Evolutionary conservation across 1,284 basidiomycete species (phyloP).

Genomic region (Cronartium quercuum): DNA sequence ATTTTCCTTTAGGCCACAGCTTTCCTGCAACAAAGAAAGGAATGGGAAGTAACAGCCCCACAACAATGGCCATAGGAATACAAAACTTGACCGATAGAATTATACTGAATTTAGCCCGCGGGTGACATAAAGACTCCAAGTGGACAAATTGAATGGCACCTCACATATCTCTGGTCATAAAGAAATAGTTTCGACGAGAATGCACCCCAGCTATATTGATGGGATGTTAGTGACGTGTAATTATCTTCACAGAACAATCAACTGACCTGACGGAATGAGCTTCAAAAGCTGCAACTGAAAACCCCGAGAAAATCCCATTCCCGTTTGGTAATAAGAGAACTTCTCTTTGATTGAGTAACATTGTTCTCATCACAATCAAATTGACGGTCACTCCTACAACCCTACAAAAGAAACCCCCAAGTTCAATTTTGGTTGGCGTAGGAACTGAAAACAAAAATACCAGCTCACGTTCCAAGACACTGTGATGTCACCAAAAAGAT

Average conservation of each 20-base stretch:
- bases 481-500: too few relatives aligned
- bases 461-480: too few relatives aligned
- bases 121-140: not conserved
- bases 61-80: conserved; percentile 21
- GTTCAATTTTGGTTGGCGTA: not conserved
- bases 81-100: not conserved
- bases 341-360: not conserved
- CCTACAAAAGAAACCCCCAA: not conserved
- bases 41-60: conserved; percentile 18
- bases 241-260: not conserved
- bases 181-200: conserved; percentile 20
- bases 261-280: not conserved
- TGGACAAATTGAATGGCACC: not conserved
- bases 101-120: not conserved
- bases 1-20: not conserved
- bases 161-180: conserved; percentile 27
- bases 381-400: too few relatives aligned
- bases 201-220: conserved; percentile 18
- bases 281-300: not conserved
- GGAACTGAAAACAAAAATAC: not conserved
- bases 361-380: too few relatives aligned
- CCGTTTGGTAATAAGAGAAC: not conserved
- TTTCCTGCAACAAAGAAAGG: conserved; percentile 14
- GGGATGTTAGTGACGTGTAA: too few relatives aligned
- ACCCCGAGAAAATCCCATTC: not conserved